Conservation (phyloP, 495 filamentous ascomycete species). For the Podospora didyma region DNA sequence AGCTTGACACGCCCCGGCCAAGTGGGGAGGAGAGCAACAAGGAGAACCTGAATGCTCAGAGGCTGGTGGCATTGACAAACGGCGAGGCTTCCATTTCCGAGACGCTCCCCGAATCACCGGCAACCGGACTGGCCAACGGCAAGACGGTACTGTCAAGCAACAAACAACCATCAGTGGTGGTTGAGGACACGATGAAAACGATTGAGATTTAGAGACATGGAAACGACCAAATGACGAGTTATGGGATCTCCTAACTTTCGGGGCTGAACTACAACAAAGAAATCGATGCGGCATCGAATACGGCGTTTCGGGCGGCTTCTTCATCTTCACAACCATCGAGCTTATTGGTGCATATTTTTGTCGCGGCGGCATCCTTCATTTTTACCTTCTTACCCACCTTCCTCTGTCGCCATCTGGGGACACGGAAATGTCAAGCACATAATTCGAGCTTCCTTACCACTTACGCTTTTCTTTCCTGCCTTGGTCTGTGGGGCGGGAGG, state of each 20-base stretch:
- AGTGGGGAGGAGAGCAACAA: conserved; percentile 42
- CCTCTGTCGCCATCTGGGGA: not conserved
- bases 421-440: not conserved
- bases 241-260: not conserved
- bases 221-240: conserved; percentile 10
- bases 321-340: not conserved
- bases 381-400: not conserved
- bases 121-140: conserved; percentile 13
- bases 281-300: conserved; percentile 1
- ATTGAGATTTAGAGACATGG: conserved; percentile 47
- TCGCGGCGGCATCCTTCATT: not conserved
- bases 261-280: not conserved
- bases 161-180: conserved; percentile 30
- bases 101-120: conserved; percentile 7
- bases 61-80: conserved; percentile 27
- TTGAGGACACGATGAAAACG: conserved; percentile 52
- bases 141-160: conserved; percentile 12
- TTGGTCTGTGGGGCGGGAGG: not conserved
- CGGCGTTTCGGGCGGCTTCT: conserved; percentile 25
- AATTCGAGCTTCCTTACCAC: conserved; percentile 1
- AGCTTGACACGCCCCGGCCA: conserved; percentile 49
- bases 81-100: conserved; percentile 24
- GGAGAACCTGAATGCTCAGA: conserved; percentile 22
- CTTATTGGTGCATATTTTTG: not conserved
- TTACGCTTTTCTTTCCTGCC: not conserved